Conservation (phyloP, 495 filamentous ascomycete species). For the Neohortaea acidophila region DNA sequence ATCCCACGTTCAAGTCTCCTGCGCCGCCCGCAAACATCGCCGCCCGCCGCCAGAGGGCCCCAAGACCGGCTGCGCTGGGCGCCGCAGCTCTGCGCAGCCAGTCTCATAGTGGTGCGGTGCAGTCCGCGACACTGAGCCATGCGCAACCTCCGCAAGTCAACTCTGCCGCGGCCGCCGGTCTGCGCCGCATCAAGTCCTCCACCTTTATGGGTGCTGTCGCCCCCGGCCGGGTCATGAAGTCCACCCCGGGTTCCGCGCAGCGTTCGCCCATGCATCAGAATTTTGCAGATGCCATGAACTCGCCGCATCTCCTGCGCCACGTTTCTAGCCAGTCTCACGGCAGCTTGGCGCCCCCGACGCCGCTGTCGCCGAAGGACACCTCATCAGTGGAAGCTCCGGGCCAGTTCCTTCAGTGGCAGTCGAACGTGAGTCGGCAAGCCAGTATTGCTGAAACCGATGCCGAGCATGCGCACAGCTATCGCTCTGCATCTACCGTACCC, state of each 20-base stretch:
- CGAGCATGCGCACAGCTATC: slow-evolving; percentile 18
- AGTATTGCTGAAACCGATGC: slow-evolving; percentile 14
- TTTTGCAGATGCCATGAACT: slow-evolving; percentile 26
- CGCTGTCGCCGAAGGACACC: slow-evolving; percentile 25
- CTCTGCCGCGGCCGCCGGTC: slow-evolving; percentile 9
- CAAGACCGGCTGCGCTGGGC: slow-evolving; percentile 22
- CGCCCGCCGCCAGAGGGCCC: slow-evolving; percentile 23
- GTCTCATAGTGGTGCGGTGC: slow-evolving; percentile 24
- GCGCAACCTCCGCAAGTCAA: not conserved
- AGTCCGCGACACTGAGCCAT: slow-evolving; percentile 15
- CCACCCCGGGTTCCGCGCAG: slow-evolving; percentile 23
- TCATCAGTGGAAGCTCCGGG: slow-evolving; percentile 2
- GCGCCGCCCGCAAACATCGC: slow-evolving; percentile 23
- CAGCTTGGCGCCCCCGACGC: slow-evolving; percentile 28
- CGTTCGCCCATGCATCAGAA: slow-evolving; percentile 26
- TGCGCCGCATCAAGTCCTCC: slow-evolving; percentile 28
- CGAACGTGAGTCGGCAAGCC: slow-evolving; percentile 14
- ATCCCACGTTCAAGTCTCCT: slow-evolving; percentile 22
- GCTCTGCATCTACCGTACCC: slow-evolving; percentile 9
- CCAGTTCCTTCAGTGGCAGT: not conserved
- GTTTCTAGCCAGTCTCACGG: slow-evolving; percentile 9
- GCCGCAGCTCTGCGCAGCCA: slow-evolving; percentile 23
- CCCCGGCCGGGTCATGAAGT: slow-evolving; percentile 26
- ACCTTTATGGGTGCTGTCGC: slow-evolving; percentile 12
- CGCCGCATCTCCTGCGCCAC: slow-evolving; percentile 20